Evolutionary conservation across 2,329 filamentous ascomycete genomes (phyloP).

Genomic region (Chaetomium sp.): DNA sequence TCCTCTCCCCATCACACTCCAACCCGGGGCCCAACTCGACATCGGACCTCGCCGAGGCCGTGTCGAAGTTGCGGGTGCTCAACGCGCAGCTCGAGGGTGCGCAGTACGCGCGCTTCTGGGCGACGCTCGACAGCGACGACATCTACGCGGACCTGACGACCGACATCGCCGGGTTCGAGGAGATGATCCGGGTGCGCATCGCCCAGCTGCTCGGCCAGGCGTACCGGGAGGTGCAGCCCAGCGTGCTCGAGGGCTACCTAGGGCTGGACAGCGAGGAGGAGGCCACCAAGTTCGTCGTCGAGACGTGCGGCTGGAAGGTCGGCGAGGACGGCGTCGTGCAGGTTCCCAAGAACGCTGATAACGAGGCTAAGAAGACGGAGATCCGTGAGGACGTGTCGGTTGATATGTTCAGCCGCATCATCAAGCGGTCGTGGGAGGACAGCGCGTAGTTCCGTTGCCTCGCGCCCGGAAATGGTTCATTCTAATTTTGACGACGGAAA

Average conservation of each 20-base stretch:
- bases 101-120: conserved; percentile 92
- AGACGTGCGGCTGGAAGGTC: conserved; percentile 85
- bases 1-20: conserved; percentile 83
- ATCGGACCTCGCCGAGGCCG: conserved; percentile 81
- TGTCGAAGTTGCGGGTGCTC: conserved; percentile 81
- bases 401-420: conserved; percentile 78
- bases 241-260: conserved; percentile 73
- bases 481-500: conserved; percentile 23
- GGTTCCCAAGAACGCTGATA: conserved; percentile 92
- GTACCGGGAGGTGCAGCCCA: conserved; percentile 70
- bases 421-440: conserved; percentile 85
- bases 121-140: conserved; percentile 87
- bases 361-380: conserved; percentile 93
- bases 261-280: conserved; percentile 66
- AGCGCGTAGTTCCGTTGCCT: conserved; percentile 53
- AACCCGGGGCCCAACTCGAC: conserved; percentile 63
- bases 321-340: conserved; percentile 66
- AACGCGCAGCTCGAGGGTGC: conserved; percentile 87
- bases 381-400: conserved; percentile 94
- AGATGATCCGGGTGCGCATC: conserved; percentile 86
- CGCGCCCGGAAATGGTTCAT: conserved; percentile 3
- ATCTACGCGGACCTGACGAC: conserved; percentile 93
- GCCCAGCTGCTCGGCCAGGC: conserved; percentile 82
- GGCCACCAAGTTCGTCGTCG: conserved; percentile 76
- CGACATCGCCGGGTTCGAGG: conserved; percentile 93